Evolutionary conservation across 805 yeast species (phyloP).

Genomic region (Maudiozyma pseudohumilis): DNA sequence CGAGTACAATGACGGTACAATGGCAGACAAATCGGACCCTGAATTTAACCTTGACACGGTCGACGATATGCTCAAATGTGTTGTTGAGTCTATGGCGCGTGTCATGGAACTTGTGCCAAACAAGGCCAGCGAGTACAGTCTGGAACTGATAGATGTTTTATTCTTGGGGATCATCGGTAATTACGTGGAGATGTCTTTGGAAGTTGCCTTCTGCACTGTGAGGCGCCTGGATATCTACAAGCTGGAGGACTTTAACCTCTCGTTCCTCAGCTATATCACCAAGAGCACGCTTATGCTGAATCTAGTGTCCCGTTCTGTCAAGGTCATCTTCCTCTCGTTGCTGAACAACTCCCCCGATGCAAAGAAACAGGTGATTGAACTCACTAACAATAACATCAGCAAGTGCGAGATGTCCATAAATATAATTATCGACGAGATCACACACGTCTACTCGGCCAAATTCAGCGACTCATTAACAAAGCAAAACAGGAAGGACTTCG

Average conservation of each 20-base stretch:
- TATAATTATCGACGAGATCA: constrained; percentile 48
- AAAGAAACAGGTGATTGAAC: constrained; percentile 48
- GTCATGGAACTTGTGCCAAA: constrained; percentile 61
- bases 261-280: constrained; percentile 41
- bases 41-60: constrained; percentile 37
- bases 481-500: constrained; percentile 70
- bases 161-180: constrained; percentile 61
- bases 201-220: constrained; percentile 47
- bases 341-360: constrained; percentile 48
- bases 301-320: constrained; percentile 60
- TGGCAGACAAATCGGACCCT: constrained; percentile 6
- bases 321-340: constrained; percentile 67
- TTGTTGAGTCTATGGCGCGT: constrained; percentile 71
- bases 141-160: constrained; percentile 57
- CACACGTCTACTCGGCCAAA: constrained; percentile 42
- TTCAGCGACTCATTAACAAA: constrained; percentile 43
- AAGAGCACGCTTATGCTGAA: constrained; percentile 50
- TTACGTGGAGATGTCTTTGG: constrained; percentile 67
- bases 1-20: constrained; percentile 1
- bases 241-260: constrained; percentile 33
- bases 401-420: constrained; percentile 59
- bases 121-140: constrained; percentile 49
- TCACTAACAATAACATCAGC: constrained; percentile 51
- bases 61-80: constrained; percentile 55
- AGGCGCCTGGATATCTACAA: constrained; percentile 28